Evolutionary conservation across 2,329 filamentous ascomycete species (phyloP).

Genomic region (Purpureocillium lavendulum): DNA sequence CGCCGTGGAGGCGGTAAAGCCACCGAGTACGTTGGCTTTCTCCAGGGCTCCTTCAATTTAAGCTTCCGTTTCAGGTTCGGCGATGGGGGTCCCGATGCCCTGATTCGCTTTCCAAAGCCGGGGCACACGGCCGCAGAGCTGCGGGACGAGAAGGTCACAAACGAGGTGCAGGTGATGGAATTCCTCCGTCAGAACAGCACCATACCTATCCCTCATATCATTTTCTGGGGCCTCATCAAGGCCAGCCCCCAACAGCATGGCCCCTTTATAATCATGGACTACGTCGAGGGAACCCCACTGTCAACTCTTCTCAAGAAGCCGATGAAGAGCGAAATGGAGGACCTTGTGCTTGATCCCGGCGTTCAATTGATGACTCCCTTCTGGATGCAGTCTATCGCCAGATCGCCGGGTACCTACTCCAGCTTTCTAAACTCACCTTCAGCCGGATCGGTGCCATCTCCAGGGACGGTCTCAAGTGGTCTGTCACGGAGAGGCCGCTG

Average conservation of each 20-base stretch:
- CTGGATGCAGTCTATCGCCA: constrained; percentile 14
- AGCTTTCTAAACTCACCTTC: constrained; percentile 22
- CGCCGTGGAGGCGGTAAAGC: constrained; percentile 7
- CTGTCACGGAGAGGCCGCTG: constrained; percentile 22
- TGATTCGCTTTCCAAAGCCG: constrained; percentile 18
- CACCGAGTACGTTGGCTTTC: constrained; percentile 13
- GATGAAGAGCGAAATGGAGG: constrained; percentile 12
- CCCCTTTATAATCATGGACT: constrained; percentile 25
- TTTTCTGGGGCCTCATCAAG: constrained; percentile 16
- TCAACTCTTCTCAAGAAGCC: constrained; percentile 16
- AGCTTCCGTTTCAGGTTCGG: constrained; percentile 13
- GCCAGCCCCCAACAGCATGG: constrained; percentile 21
- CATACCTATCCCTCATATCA: constrained; percentile 19
- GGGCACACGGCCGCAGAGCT: constrained; percentile 11
- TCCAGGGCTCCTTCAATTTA: constrained; percentile 20
- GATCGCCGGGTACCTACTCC: constrained; percentile 15
- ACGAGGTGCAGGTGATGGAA: constrained; percentile 17
- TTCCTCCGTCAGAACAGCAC: constrained; percentile 18
- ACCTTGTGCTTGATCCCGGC: constrained; percentile 10
- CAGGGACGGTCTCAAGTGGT: constrained; percentile 16
- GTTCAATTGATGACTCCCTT: constrained; percentile 14
- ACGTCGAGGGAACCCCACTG: constrained; percentile 15
- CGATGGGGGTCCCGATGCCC: constrained; percentile 11
- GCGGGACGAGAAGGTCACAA: constrained; percentile 22
- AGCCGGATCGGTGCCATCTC: constrained; percentile 25